These are phyloP conservation scores for Beauveria australis DNA, from an alignment of 2,329 filamentous ascomycete species.

Conservation along the genomic window DNA sequence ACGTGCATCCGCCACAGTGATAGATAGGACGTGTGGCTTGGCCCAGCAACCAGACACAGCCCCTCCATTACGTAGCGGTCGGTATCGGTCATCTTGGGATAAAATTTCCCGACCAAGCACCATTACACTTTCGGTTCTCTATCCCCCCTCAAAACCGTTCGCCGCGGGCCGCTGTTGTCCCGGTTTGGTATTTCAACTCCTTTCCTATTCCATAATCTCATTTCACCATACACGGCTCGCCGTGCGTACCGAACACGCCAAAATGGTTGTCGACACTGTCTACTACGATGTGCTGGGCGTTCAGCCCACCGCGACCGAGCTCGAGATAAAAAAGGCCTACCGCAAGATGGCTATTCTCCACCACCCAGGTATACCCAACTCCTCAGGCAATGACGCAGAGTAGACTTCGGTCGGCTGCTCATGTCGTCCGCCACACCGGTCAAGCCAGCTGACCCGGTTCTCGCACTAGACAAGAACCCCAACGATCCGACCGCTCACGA, in stretches of 20 bases:
- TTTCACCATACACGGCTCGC: background rate
- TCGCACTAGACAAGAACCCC: constrained; percentile 79
- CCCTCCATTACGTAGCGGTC: constrained; percentile 30
- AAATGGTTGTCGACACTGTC: constrained; percentile 79
- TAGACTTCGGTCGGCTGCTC: background rate
- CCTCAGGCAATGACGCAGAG: background rate
- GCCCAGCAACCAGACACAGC: constrained; percentile 18
- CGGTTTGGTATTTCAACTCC: background rate
- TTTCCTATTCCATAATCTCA: constrained; percentile 1
- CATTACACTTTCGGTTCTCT: background rate
- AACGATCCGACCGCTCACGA: constrained; percentile 89
- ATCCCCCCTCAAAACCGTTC: background rate
- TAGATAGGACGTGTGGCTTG: background rate
- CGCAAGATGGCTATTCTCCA: constrained; percentile 89
- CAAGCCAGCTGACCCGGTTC: constrained; percentile 4
- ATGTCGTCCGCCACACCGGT: background rate
- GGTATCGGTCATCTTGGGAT: constrained; percentile 11
- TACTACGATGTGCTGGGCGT: constrained; percentile 88
- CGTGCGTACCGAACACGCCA: constrained; percentile 18
- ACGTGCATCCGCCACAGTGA: constrained; percentile 9
- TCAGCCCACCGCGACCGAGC: constrained; percentile 72
- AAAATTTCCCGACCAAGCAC: constrained; percentile 14
- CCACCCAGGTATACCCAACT: constrained; percentile 60
- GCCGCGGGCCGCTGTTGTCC: background rate
- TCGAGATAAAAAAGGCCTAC: constrained; percentile 97